Evolutionary conservation across 2,329 filamentous ascomycete genomes (phyloP).

Genomic region (Colletotrichum nymphaeae): DNA sequence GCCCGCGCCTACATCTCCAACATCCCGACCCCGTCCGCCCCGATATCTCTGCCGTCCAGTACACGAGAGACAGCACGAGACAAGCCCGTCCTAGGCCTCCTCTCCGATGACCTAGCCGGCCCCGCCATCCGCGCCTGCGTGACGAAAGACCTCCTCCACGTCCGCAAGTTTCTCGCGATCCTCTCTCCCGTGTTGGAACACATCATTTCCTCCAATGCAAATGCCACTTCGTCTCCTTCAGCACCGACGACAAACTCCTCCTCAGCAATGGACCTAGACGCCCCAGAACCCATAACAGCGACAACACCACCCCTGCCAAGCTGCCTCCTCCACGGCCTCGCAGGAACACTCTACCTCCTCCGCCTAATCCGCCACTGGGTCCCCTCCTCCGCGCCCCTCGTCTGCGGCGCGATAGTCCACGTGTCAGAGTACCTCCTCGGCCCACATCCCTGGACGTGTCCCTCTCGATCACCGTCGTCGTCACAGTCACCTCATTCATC

Average conservation of each 20-base stretch:
- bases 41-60: background rate
- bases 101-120: conserved; percentile 60
- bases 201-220: conserved; percentile 31
- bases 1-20: conserved; percentile 59
- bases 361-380: conserved; percentile 71
- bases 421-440: conserved; percentile 71
- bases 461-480: background rate
- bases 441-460: background rate
- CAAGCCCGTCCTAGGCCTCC: conserved; percentile 55
- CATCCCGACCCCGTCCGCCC: background rate
- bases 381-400: conserved; percentile 56
- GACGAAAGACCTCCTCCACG: conserved; percentile 49
- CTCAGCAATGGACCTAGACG: background rate
- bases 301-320: conserved; percentile 58
- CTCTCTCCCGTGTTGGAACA: conserved; percentile 47
- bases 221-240: conserved; percentile 19
- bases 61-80: conserved; percentile 27
- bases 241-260: background rate
- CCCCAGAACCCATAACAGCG: background rate
- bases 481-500: background rate
- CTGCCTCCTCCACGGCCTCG: conserved; percentile 75
- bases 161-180: conserved; percentile 53
- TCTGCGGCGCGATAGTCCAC: conserved; percentile 65
- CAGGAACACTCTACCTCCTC: conserved; percentile 76
- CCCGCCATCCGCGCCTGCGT: conserved; percentile 58